Conservation (phyloP, 2,329 filamentous ascomycete genomes). For the Emericellopsis cladophorae region DNA sequence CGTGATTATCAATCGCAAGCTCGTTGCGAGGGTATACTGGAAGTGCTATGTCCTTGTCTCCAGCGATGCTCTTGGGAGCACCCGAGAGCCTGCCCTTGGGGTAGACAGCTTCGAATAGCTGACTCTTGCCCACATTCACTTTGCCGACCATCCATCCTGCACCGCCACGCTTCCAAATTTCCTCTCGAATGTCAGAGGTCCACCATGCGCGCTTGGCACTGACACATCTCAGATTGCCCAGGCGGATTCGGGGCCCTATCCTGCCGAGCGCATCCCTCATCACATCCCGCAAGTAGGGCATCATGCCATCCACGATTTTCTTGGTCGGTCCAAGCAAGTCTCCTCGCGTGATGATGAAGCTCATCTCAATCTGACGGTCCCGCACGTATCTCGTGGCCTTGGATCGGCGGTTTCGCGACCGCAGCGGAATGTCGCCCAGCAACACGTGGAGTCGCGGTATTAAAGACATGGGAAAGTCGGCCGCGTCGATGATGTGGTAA, state of each 20-base stretch:
- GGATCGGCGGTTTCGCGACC: constrained; percentile 70
- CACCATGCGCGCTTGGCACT: constrained; percentile 84
- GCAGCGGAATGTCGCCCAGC: constrained; percentile 58
- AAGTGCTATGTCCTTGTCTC: not conserved
- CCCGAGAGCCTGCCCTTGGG: constrained; percentile 54
- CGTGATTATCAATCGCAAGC: constrained; percentile 13
- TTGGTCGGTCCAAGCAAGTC: constrained; percentile 79
- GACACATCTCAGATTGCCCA: constrained; percentile 80
- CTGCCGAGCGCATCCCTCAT: constrained; percentile 65
- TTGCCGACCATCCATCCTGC: constrained; percentile 97
- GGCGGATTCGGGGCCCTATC: constrained; percentile 53
- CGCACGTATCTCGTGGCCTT: constrained; percentile 51
- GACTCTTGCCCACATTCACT: constrained; percentile 94
- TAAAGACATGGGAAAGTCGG: constrained; percentile 92
- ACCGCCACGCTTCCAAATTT: constrained; percentile 72
- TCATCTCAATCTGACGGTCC: constrained; percentile 63
- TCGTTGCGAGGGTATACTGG: not conserved
- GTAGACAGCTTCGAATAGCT: constrained; percentile 76
- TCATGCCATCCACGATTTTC: constrained; percentile 69
- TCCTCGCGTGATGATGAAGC: constrained; percentile 81
- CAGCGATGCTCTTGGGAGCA: not conserved
- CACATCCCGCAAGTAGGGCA: constrained; percentile 72
- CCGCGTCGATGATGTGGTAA: constrained; percentile 89
- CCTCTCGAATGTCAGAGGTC: constrained; percentile 75
- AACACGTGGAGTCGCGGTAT: constrained; percentile 63